Evolutionary conservation across 2,329 filamentous ascomycete genomes (phyloP).

Genomic region (Sphaerostilbella broomeana): DNA sequence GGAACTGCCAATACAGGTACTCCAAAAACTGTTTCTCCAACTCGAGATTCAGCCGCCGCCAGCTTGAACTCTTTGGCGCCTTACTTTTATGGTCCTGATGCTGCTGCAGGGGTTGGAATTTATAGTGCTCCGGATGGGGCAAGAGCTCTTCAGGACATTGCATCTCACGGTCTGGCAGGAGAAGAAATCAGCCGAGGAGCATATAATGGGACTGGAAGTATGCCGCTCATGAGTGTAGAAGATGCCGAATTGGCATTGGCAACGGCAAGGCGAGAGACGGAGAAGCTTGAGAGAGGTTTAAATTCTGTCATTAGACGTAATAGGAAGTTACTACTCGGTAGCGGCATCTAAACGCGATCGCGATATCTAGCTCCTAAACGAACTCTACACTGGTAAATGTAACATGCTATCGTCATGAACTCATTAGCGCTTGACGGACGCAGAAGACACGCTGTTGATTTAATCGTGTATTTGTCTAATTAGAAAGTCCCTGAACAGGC

Average conservation of each 20-base stretch:
- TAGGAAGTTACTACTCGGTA: slow-evolving; percentile 42
- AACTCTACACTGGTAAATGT: too few relatives aligned
- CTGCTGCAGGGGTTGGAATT: slow-evolving; percentile 38
- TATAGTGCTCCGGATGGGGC: slow-evolving; percentile 34
- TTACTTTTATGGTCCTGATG: slow-evolving; percentile 47
- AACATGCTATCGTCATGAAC: too few relatives aligned
- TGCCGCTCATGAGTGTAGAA: slow-evolving; percentile 54
- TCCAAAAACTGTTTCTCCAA: slow-evolving; percentile 31
- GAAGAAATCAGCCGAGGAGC: slow-evolving; percentile 27
- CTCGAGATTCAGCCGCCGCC: slow-evolving; percentile 41
- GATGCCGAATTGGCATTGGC: slow-evolving; percentile 54
- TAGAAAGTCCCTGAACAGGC: background rate
- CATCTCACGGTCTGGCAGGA: slow-evolving; percentile 21
- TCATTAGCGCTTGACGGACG: too few relatives aligned
- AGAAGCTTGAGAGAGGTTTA: slow-evolving; percentile 55
- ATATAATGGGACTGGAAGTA: slow-evolving; percentile 31
- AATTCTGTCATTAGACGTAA: slow-evolving; percentile 56
- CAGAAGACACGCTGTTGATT: too few relatives aligned
- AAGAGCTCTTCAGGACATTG: slow-evolving; percentile 30
- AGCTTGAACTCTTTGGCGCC: slow-evolving; percentile 50
- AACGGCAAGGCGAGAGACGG: slow-evolving; percentile 51
- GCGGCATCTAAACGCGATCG: slow-evolving; percentile 22
- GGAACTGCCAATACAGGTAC: slow-evolving; percentile 41
- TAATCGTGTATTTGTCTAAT: too few relatives aligned
- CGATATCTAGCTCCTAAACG: too few relatives aligned